Percentiles rank a stretch among this genome's conserved stretches.
Evolutionary conservation across 1,284 basidiomycete genomes (phyloP).

Genomic region (Meripilus lineatus): DNA sequence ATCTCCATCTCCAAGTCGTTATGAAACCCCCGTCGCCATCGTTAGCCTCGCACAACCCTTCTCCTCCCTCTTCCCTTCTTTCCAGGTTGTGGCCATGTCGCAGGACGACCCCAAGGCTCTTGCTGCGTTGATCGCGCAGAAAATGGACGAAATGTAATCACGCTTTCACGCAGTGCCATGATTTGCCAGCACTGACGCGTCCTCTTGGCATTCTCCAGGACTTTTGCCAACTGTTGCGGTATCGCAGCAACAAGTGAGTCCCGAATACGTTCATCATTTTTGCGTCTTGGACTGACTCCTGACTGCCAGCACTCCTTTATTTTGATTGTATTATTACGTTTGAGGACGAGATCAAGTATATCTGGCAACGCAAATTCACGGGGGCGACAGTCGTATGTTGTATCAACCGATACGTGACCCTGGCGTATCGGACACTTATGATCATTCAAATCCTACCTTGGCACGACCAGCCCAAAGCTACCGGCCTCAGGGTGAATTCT

Average conservation of each 20-base stretch:
- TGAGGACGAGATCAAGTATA: constrained; percentile 11
- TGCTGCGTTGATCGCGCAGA: neutral
- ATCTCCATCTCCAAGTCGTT: too few species aligned
- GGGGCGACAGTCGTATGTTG: constrained; percentile 14
- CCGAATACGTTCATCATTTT: neutral
- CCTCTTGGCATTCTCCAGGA: neutral
- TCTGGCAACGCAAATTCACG: constrained; percentile 16
- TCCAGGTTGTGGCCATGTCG: neutral
- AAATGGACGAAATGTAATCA: neutral
- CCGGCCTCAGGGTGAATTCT: neutral
- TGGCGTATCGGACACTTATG: constrained; percentile 13
- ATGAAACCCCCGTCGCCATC: too few species aligned
- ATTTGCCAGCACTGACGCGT: too few species aligned
- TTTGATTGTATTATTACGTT: constrained; percentile 17
- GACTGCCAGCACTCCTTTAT: constrained; percentile 12
- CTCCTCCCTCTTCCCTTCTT: neutral
- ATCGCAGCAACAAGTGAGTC: constrained; percentile 3
- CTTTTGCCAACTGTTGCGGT: constrained; percentile 1
- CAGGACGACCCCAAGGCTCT: constrained; percentile 1
- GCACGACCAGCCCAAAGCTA: neutral
- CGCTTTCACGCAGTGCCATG: neutral
- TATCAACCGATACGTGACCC: constrained; percentile 15
- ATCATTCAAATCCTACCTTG: constrained; percentile 10
- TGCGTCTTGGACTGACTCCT: neutral
- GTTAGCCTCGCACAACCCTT: too few species aligned